Evolutionary conservation across 768 basidiomycete species (phyloP).

Genomic region (Amanita rimosa): DNA sequence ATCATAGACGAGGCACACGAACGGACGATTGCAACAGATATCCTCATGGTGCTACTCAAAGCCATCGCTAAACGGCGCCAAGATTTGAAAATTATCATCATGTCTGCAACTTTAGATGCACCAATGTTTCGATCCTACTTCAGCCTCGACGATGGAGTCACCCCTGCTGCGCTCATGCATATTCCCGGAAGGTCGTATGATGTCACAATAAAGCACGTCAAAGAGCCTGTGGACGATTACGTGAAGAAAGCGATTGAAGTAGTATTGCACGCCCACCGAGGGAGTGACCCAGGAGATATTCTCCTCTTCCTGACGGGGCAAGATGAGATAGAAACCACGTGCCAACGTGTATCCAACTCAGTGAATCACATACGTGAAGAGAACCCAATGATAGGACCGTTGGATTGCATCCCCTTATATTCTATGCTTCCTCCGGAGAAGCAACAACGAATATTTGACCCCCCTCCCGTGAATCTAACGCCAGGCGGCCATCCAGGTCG

Average conservation of each 20-base stretch:
- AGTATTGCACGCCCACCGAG: slow-evolving; percentile 82
- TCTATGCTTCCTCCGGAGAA: slow-evolving; percentile 82
- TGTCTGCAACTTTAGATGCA: slow-evolving; percentile 87
- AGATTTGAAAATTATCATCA: slow-evolving; percentile 85
- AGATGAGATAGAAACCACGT: slow-evolving; percentile 88
- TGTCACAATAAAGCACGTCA: slow-evolving; percentile 77
- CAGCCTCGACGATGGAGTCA: slow-evolving; percentile 19
- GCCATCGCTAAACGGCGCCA: slow-evolving; percentile 54
- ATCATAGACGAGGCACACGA: slow-evolving; percentile 93
- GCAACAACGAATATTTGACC: slow-evolving; percentile 85
- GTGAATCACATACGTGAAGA: slow-evolving; percentile 60
- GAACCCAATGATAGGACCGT: slow-evolving; percentile 61
- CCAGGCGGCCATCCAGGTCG: slow-evolving; percentile 63
- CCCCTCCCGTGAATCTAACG: slow-evolving; percentile 47
- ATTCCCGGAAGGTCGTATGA: slow-evolving; percentile 80
- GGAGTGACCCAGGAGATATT: slow-evolving; percentile 77
- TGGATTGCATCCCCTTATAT: slow-evolving; percentile 78
- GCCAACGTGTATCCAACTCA: slow-evolving; percentile 71
- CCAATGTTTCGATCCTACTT: slow-evolving; percentile 87
- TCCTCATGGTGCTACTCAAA: slow-evolving; percentile 86
- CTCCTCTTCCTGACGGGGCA: slow-evolving; percentile 86
- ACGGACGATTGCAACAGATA: slow-evolving; percentile 84
- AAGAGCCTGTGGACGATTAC: slow-evolving; percentile 78
- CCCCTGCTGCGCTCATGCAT: slow-evolving; percentile 56
- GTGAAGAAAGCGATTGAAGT: slow-evolving; percentile 86